Evolutionary conservation across 176 grass and related monocot species (phyloP).

Genomic region (Secale cereale): DNA sequence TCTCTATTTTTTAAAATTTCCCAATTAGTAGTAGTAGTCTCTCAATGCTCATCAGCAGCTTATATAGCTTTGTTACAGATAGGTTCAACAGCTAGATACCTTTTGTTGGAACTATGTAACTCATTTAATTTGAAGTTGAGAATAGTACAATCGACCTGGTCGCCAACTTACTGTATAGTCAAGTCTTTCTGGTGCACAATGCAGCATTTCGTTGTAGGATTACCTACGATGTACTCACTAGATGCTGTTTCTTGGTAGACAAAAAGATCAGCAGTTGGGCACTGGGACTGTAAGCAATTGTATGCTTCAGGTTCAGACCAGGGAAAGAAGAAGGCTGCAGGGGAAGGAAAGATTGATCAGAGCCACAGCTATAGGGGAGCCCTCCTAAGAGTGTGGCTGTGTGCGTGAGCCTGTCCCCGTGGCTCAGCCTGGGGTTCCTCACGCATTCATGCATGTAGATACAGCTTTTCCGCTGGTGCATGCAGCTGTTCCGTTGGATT

Average conservation of each 20-base stretch:
- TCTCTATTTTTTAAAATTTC: not conserved
- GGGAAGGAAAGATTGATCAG: too few species aligned
- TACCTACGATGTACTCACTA: not conserved
- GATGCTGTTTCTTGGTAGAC: not conserved
- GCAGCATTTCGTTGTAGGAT: not conserved
- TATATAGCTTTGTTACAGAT: not conserved
- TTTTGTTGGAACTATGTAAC: not conserved
- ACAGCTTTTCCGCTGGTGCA: too few species aligned
- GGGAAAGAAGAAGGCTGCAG: too few species aligned
- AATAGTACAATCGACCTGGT: not conserved
- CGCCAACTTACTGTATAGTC: not conserved
- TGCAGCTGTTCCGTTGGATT: too few species aligned
- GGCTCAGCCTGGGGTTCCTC: too few species aligned
- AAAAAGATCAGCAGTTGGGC: not conserved
- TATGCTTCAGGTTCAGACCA: too few species aligned
- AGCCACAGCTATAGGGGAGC: too few species aligned
- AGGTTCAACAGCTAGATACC: not conserved
- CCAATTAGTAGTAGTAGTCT: too few species aligned
- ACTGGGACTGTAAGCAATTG: too few species aligned
- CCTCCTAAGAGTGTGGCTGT: too few species aligned
- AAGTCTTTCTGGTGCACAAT: not conserved
- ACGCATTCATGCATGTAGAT: too few species aligned
- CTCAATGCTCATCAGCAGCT: not conserved
- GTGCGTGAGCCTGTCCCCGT: too few species aligned
- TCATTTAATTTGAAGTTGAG: not conserved